Evolutionary conservation across 2,329 filamentous ascomycete species (phyloP).

Genomic region (Pseudocercospora musae): DNA sequence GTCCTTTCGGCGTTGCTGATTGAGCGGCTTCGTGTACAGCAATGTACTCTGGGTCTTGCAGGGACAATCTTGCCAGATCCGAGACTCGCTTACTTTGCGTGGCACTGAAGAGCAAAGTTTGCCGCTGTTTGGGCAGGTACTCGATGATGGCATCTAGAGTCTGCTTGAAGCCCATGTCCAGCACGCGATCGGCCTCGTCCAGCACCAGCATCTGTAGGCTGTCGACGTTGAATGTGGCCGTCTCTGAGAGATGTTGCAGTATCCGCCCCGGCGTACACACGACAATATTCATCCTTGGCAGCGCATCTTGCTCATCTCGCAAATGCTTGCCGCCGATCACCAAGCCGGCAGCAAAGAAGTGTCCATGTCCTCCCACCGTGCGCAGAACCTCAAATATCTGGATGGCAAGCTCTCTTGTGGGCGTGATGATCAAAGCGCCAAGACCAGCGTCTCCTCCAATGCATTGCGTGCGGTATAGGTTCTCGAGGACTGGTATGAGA

Average conservation of each 20-base stretch:
- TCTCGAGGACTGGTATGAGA: constrained; percentile 85
- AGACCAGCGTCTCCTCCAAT: constrained; percentile 81
- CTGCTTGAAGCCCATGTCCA: constrained; percentile 94
- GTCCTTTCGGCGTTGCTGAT: constrained; percentile 73
- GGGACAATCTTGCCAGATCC: constrained; percentile 81
- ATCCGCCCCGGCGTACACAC: constrained; percentile 94
- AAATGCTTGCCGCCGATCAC: constrained; percentile 92
- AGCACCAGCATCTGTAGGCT: constrained; percentile 90
- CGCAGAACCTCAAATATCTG: constrained; percentile 94
- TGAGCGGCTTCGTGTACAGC: constrained; percentile 82
- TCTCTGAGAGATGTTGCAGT: constrained; percentile 93
- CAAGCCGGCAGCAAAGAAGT: constrained; percentile 86
- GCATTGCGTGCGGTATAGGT: constrained; percentile 84
- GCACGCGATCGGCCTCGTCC: constrained; percentile 92
- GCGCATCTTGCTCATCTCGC: constrained; percentile 78
- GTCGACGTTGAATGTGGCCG: constrained; percentile 81
- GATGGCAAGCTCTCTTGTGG: constrained; percentile 89
- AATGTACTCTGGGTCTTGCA: constrained; percentile 91
- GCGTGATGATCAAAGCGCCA: constrained; percentile 87
- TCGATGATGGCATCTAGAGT: constrained; percentile 91
- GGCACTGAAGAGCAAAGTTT: constrained; percentile 84
- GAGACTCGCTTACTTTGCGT: constrained; percentile 94
- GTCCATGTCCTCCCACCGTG: constrained; percentile 78
- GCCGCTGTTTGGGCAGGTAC: constrained; percentile 78
- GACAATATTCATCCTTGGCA: constrained; percentile 92